Percentiles rank a stretch among this genome's conserved stretches.
These are phyloP conservation scores for Rhodotorula paludigena DNA, from an alignment of 768 basidiomycete species.

Conservation along the genomic window DNA sequence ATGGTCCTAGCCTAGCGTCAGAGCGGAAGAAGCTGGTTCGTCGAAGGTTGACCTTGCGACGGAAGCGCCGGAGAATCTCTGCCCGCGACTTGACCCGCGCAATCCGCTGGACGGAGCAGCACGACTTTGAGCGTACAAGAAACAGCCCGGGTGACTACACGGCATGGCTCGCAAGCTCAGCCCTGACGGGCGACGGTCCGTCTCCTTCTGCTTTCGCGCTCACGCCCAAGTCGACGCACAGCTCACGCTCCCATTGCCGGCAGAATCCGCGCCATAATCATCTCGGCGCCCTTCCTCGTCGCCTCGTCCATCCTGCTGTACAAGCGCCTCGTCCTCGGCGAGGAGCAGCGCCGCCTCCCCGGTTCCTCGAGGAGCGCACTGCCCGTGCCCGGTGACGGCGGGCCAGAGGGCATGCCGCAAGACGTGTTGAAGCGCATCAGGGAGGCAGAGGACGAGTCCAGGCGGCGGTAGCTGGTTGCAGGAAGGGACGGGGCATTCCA, in stretches of 20 bases:
- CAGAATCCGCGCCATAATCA: slow-evolving; percentile 38
- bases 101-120: too few species aligned
- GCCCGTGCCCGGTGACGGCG: neutral
- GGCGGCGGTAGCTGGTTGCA: neutral
- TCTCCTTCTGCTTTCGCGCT: neutral
- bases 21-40: too few species aligned
- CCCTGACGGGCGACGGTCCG: slow-evolving; percentile 18
- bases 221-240: neutral
- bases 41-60: too few species aligned
- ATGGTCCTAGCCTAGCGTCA: too few species aligned
- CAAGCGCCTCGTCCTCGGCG: slow-evolving; percentile 38
- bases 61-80: too few species aligned
- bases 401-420: slow-evolving; percentile 7
- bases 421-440: slow-evolving; percentile 17
- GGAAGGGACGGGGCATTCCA: neutral
- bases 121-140: too few species aligned
- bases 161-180: slow-evolving; percentile 5
- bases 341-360: slow-evolving; percentile 29
- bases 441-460: slow-evolving; percentile 1
- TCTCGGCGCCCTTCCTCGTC: slow-evolving; percentile 36
- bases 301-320: slow-evolving; percentile 29
- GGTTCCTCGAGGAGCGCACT: neutral
- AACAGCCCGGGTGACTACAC: too few species aligned
- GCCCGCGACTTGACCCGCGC: too few species aligned
- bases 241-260: neutral